Conservation (phyloP, 768 basidiomycete species). For the Lyophyllum shimeji region DNA sequence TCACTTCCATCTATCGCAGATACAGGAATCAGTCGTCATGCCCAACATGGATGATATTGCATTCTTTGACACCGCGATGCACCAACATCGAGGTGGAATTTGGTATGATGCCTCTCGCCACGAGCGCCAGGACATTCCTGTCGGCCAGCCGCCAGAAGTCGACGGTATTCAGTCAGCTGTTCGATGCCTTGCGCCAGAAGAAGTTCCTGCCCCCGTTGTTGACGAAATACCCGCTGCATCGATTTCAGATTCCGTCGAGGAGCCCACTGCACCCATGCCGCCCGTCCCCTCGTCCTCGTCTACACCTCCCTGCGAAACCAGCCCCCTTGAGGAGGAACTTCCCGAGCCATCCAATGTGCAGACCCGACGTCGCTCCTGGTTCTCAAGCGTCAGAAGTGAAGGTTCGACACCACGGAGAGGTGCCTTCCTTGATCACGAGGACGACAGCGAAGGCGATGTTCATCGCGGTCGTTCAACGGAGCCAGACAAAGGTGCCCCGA, state of each 20-base stretch:
- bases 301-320: constrained; percentile 10
- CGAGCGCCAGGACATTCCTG: constrained; percentile 26
- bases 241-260: constrained; percentile 20
- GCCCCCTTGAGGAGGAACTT: constrained; percentile 10
- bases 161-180: constrained; percentile 32
- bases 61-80: constrained; percentile 80
- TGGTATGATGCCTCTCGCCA: constrained; percentile 74
- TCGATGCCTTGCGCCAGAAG: constrained; percentile 37
- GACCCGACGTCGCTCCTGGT: constrained; percentile 58
- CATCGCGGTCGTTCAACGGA: constrained; percentile 38
- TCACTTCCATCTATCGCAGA: constrained; percentile 43
- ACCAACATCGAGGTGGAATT: constrained; percentile 80
- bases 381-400: constrained; percentile 43
- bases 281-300: neutral
- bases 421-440: constrained; percentile 18
- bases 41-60: constrained; percentile 99
- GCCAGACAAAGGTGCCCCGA: constrained; percentile 24
- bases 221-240: constrained; percentile 4
- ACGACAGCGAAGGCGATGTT: constrained; percentile 24
- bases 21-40: constrained; percentile 90
- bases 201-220: constrained; percentile 14
- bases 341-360: constrained; percentile 24
- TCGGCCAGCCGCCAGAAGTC: constrained; percentile 13
- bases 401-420: constrained; percentile 26
- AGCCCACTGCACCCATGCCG: constrained; percentile 13